Conservation (phyloP, 2,329 filamentous ascomycete species). For the Aspergillus hiratsukae region DNA sequence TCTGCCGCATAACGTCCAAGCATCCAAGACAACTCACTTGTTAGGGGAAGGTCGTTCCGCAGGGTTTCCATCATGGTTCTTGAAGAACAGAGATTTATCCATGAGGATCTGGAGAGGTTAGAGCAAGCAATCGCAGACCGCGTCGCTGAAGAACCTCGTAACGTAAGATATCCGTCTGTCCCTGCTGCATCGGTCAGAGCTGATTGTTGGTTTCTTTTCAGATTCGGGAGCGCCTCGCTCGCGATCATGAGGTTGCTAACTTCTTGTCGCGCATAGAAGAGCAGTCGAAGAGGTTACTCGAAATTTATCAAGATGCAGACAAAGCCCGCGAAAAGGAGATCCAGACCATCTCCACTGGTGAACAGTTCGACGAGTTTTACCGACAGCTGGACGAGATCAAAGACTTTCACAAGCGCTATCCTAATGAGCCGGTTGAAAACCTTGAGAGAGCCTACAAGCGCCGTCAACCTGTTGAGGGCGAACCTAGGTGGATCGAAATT, state of each 20-base stretch:
- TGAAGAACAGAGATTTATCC: conserved; percentile 89
- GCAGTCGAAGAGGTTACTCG: conserved; percentile 74
- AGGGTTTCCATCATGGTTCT: conserved; percentile 59
- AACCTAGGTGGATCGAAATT: conserved; percentile 62
- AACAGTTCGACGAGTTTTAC: conserved; percentile 89
- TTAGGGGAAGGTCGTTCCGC: background rate
- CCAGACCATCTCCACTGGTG: conserved; percentile 75
- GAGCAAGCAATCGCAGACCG: conserved; percentile 92
- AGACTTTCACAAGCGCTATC: conserved; percentile 83
- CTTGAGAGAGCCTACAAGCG: conserved; percentile 87
- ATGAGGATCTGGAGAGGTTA: conserved; percentile 93
- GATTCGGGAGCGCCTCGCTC: conserved; percentile 82
- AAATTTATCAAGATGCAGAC: conserved; percentile 77
- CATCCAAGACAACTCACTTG: background rate
- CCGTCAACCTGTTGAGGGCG: conserved; percentile 60
- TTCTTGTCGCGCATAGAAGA: conserved; percentile 83
- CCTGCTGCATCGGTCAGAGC: conserved; percentile 6
- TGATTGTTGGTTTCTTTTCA: conserved; percentile 37
- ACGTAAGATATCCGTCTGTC: conserved; percentile 53
- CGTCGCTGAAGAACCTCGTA: conserved; percentile 80
- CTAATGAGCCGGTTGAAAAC: conserved; percentile 92
- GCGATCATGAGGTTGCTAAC: conserved; percentile 86
- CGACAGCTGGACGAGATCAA: conserved; percentile 76
- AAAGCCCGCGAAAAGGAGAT: conserved; percentile 72
- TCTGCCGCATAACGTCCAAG: background rate